phyloP scores from a whole-genome alignment of 176 grass and related monocot species.

The Dactylis glomerata region DNA sequence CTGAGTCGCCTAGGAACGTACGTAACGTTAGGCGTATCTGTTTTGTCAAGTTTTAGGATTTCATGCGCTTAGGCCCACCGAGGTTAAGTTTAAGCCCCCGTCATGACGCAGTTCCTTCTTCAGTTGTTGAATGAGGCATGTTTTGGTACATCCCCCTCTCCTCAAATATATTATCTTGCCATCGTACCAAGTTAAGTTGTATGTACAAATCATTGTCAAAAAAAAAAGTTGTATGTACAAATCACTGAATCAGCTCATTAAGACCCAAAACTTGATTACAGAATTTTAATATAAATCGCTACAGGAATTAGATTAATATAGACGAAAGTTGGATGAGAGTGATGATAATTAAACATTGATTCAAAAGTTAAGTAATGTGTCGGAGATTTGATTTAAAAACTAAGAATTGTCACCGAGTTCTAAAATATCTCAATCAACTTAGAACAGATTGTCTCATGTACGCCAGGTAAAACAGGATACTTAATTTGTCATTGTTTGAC shows the following conservation, averaged over 20 bases:
- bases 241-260: not conserved
- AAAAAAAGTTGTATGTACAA: not conserved
- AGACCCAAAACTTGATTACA: not conserved
- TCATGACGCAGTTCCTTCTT: too few species aligned
- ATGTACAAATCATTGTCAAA: not conserved
- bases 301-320: not conserved
- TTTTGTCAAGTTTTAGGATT: too few species aligned
- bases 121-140: not conserved
- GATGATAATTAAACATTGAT: not conserved
- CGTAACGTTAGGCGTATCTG: too few species aligned
- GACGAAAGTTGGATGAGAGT: not conserved
- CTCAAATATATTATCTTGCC: not conserved
- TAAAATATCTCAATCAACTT: not conserved
- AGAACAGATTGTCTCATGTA: not conserved
- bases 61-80: too few species aligned
- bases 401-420: not conserved
- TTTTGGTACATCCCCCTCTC: too few species aligned
- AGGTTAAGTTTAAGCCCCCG: too few species aligned
- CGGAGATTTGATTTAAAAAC: not conserved
- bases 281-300: not conserved
- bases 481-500: not conserved
- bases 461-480: not conserved
- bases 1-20: too few species aligned
- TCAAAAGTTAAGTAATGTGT: not conserved
- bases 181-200: not conserved